A percentile compares a stretch with the other conserved stretches of the same genome.
These are phyloP conservation scores for Ballota nigra DNA, from an alignment of 257 asterid species.

Conservation along the genomic window DNA sequence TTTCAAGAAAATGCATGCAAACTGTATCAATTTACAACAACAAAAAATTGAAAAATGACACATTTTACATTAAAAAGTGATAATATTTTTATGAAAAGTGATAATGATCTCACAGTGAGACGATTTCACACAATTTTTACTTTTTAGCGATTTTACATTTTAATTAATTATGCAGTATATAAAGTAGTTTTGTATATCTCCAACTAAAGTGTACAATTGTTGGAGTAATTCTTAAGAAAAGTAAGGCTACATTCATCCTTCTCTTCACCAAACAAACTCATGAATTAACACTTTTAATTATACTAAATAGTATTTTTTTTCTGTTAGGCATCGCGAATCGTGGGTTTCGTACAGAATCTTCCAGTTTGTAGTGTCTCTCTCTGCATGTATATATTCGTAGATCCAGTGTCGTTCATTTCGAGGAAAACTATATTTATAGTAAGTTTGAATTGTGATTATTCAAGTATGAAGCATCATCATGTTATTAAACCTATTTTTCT, in stretches of 20 bases:
- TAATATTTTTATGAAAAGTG: too few species aligned
- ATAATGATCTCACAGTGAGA: too few species aligned
- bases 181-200: too few species aligned
- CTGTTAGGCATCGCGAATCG: conserved; percentile 36
- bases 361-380: conserved; percentile 23
- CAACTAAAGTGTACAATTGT: conserved; percentile 2
- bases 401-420: background rate
- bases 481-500: background rate
- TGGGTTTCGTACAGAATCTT: conserved; percentile 36
- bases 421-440: background rate
- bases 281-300: background rate
- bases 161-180: too few species aligned
- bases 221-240: background rate
- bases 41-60: too few species aligned
- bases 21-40: too few species aligned
- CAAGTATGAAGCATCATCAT: background rate
- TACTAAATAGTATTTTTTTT: background rate
- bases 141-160: too few species aligned
- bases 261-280: conserved; percentile 26
- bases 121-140: too few species aligned
- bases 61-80: too few species aligned
- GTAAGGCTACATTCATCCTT: conserved; percentile 42
- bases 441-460: too few species aligned
- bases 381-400: background rate
- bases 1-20: too few species aligned